Percentiles rank a stretch among this genome's conserved stretches.
Evolutionary conservation across 2,329 filamentous ascomycete genomes (phyloP).

Genomic region (Colletotrichum tabaci): DNA sequence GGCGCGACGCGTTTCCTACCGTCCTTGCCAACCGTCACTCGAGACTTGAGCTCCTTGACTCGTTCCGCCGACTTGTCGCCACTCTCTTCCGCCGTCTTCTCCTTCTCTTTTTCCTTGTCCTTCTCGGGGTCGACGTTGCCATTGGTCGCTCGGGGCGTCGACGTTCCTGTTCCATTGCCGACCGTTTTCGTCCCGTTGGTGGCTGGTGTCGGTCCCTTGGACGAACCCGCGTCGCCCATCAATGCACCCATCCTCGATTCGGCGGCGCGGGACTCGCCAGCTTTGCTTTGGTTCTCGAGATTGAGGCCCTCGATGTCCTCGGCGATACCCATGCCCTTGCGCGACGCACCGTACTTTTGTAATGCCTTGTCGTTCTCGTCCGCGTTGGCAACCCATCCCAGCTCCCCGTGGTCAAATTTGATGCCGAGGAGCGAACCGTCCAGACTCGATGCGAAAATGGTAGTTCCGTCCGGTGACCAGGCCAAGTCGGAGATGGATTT

Average conservation of each 20-base stretch:
- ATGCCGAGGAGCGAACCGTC: constrained; percentile 90
- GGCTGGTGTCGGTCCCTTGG: constrained; percentile 64
- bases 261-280: constrained; percentile 88
- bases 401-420: constrained; percentile 87
- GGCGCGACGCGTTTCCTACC: constrained; percentile 97
- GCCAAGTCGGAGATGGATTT: constrained; percentile 96
- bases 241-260: constrained; percentile 98
- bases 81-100: constrained; percentile 59
- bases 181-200: constrained; percentile 66
- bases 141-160: constrained; percentile 58
- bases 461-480: constrained; percentile 94
- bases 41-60: constrained; percentile 81
- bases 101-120: constrained; percentile 52
- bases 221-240: constrained; percentile 85
- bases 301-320: constrained; percentile 92
- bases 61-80: constrained; percentile 69
- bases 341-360: constrained; percentile 90
- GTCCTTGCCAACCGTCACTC: constrained; percentile 95
- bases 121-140: constrained; percentile 55
- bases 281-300: constrained; percentile 92
- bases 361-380: constrained; percentile 94
- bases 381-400: constrained; percentile 88
- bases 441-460: constrained; percentile 86
- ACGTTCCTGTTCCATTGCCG: constrained; percentile 49
- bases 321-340: constrained; percentile 90